Evolutionary conservation across 345 rosid species (phyloP).

Genomic region (Salix dunnii): DNA sequence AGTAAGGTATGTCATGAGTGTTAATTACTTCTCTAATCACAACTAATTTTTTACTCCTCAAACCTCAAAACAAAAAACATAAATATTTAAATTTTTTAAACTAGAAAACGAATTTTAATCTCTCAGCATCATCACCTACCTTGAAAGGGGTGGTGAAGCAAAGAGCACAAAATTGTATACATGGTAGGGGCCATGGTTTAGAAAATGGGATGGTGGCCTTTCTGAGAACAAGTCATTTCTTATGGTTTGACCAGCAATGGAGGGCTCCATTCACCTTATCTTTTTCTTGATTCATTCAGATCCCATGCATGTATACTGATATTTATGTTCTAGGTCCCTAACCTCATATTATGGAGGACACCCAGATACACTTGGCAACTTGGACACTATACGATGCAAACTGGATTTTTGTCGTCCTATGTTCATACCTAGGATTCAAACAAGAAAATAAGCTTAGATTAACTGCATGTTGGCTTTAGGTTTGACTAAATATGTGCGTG

Average conservation of each 20-base stretch:
- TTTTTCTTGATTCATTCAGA: not conserved
- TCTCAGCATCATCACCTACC: too few relatives aligned
- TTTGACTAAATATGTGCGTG: too few relatives aligned
- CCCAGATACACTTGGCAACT: not conserved
- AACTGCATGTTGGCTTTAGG: too few relatives aligned
- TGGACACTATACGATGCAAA: not conserved
- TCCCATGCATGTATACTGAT: not conserved
- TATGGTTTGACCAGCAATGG: constrained; percentile 4
- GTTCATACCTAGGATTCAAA: not conserved
- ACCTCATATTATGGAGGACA: not conserved
- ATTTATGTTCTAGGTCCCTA: not conserved
- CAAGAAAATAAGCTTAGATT: not conserved
- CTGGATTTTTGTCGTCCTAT: not conserved
- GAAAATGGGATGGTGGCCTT: constrained; percentile 41
- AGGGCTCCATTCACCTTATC: constrained; percentile 8
- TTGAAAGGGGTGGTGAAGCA: not conserved
- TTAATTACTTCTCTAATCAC: too few relatives aligned
- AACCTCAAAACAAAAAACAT: too few relatives aligned
- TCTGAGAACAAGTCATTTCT: constrained; percentile 28
- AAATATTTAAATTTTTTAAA: too few relatives aligned
- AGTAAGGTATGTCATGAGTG: too few relatives aligned
- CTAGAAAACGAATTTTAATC: too few relatives aligned
- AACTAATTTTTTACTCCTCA: too few relatives aligned
- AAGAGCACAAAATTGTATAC: constrained; percentile 23
- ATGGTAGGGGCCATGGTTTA: constrained; percentile 19